A percentile compares a stretch with the other conserved stretches of the same genome.
These are phyloP conservation scores for Pugionium cornutum DNA, from an alignment of 345 rosid species.

Conservation along the genomic window DNA sequence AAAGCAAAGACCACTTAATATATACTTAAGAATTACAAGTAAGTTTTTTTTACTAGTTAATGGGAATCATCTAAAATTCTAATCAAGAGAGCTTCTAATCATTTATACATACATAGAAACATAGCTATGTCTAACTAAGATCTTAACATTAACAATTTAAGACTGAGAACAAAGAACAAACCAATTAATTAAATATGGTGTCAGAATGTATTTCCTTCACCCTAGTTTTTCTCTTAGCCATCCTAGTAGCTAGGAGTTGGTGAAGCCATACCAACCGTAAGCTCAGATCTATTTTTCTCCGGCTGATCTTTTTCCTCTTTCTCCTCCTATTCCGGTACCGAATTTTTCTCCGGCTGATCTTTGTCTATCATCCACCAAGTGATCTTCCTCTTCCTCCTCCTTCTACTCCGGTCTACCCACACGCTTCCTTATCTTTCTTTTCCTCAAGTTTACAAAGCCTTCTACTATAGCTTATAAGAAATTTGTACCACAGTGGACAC, in stretches of 20 bases:
- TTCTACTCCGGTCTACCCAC: not conserved
- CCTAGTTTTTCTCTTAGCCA: constrained; percentile 20
- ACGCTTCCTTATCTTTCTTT: not conserved
- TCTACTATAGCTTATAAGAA: constrained; percentile 34
- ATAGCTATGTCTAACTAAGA: constrained; percentile 5
- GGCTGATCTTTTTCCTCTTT: constrained; percentile 13
- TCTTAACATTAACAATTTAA: not conserved
- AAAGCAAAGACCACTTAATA: constrained; percentile 12
- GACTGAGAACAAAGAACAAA: constrained; percentile 19
- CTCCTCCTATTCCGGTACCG: not conserved
- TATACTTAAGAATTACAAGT: not conserved
- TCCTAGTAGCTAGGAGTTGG: not conserved
- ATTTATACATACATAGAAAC: constrained; percentile 10
- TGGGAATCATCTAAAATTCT: no score
- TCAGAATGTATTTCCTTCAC: constrained; percentile 15
- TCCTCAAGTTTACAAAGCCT: constrained; percentile 30
- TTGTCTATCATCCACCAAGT: not conserved
- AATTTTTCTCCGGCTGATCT: not conserved
- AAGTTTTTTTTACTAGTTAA: no score
- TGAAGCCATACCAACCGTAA: constrained; percentile 34
- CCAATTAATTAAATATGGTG: constrained; percentile 28
- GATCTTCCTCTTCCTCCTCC: constrained; percentile 14
- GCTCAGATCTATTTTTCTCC: constrained; percentile 14
- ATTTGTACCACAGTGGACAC: constrained; percentile 24
- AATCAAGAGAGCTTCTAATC: no score